Evolutionary conservation across 768 basidiomycete genomes (phyloP), one percentile per base, ranked within the genome.

Genomic region (Suillus decipiens): DNA sequence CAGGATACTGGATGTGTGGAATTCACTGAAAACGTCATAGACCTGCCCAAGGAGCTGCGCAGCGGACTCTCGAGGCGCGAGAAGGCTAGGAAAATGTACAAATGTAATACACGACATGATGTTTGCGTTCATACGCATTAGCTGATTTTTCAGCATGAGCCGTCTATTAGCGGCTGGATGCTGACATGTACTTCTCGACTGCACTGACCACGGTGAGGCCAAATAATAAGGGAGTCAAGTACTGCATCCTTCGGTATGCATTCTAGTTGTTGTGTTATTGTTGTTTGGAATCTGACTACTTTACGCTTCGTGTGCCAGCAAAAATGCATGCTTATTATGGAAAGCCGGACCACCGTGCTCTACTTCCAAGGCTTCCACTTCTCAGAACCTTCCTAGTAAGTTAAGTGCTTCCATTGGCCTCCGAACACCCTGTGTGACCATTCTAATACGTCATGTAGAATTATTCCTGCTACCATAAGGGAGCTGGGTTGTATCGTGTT

Each of bases 241-340:
- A 15, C 67, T 84, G 12, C 83, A 84, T 66, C 84, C 84, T 1
- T 73, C 74, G 12, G 83, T 84, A 61, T 69, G 78, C 71, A 24
- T 57, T 3, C 7, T 9, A 14, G 37, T 9, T 39, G 41, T 53
- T n/a, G 39, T 43, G 41, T 12, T 42, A 48, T 53, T 12, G 47
- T 42, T 22, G 31, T 15, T 9, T n/a, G 24, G 28, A 34, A 33
- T 3, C 59, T 50, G 33, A 64, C n/a, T 53, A 64, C n/a, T 28
- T 50, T 0, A 31, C 19, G 43, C 42, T 54, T 51, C 24, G 8
- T 12, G 28, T 34, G 17, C 47, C 67, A 92, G 87, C 89, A 92
- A 88, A 86, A 85, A 66, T 84, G 92, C 8, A 82, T 90, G 28
- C 69, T 90, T 45, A 87, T n/a, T n/a, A n/a, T n/a, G n/a, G n/a